Percentiles rank a stretch among this genome's conserved stretches.
phyloP scores from a whole-genome alignment of 768 basidiomycete species.

The Tephrocybe sp. region DNA sequence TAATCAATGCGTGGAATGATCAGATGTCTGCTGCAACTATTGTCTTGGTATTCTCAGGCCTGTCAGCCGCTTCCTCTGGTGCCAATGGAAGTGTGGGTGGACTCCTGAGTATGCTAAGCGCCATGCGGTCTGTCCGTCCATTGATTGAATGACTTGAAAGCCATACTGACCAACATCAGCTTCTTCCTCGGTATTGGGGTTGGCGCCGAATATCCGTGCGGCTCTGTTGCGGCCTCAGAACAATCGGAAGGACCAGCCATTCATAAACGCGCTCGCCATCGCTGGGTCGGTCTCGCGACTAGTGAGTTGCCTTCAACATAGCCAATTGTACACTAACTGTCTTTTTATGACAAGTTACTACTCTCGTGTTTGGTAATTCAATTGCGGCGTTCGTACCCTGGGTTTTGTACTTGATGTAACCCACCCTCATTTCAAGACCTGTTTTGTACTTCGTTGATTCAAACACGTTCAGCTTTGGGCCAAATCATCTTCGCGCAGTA shows the following conservation, averaged over 20 bases:
- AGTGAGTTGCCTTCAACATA: no score
- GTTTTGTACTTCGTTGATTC: not conserved
- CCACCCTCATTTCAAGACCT: not conserved
- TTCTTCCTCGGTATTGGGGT: constrained; percentile 87
- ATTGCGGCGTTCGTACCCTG: constrained; percentile 76
- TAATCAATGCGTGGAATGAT: constrained; percentile 12
- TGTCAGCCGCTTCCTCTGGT: constrained; percentile 82
- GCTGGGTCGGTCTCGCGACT: constrained; percentile 84
- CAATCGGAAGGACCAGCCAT: constrained; percentile 82
- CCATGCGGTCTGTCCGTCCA: constrained; percentile 54
- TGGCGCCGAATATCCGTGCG: constrained; percentile 86
- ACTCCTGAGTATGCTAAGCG: constrained; percentile 70
- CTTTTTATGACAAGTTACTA: constrained; percentile 27
- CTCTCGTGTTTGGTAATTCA: constrained; percentile 55
- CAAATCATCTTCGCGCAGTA: constrained; percentile 73
- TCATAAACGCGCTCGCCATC: constrained; percentile 71
- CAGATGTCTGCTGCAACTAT: constrained; percentile 79
- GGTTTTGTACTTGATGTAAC: constrained; percentile 83
- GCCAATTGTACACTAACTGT: no score
- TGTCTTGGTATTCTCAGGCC: constrained; percentile 74
- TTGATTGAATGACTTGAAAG: not conserved
- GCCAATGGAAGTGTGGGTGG: constrained; percentile 66
- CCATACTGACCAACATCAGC: constrained; percentile 30
- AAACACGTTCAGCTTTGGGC: constrained; percentile 53
- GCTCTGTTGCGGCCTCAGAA: constrained; percentile 85